These are phyloP conservation scores for Protomyces arabidopsidicola DNA, from an alignment of 1,139 yeast genomes.

Conservation along the genomic window DNA sequence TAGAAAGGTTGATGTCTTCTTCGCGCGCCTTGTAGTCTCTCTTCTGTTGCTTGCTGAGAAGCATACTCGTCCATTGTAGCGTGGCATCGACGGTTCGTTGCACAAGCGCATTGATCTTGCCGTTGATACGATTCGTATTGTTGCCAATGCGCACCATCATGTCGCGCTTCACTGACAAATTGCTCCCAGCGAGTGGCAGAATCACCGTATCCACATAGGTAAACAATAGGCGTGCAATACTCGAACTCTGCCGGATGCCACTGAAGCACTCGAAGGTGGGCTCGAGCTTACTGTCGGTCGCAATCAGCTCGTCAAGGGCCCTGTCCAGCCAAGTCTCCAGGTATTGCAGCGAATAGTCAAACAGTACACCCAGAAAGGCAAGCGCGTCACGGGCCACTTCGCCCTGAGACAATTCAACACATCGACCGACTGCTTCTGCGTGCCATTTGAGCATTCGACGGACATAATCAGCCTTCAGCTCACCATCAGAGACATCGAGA, in stretches of 20 bases:
- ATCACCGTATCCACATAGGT: conserved; percentile 67
- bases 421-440: conserved; percentile 75
- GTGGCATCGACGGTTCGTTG: conserved; percentile 52
- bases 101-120: conserved; percentile 62
- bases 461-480: conserved; percentile 42
- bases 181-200: conserved; percentile 63
- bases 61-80: conserved; percentile 37
- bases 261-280: conserved; percentile 49
- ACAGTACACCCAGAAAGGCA: conserved; percentile 61
- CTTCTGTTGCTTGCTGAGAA: conserved; percentile 58
- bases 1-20: conserved; percentile 36
- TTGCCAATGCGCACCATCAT: conserved; percentile 63
- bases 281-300: conserved; percentile 41
- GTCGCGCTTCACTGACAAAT: conserved; percentile 48
- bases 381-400: conserved; percentile 61
- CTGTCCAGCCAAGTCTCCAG: conserved; percentile 72
- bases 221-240: conserved; percentile 62
- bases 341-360: conserved; percentile 70
- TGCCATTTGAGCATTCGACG: conserved; percentile 65
- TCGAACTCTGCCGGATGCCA: conserved; percentile 55
- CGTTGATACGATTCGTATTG: conserved; percentile 63
- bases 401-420: conserved; percentile 65
- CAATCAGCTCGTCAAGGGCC: conserved; percentile 47
- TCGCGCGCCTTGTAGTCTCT: conserved; percentile 54
- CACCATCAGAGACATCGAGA: conserved; percentile 26